Percentiles rank a stretch among this genome's conserved stretches.
phyloP scores from a whole-genome alignment of 371 early-diverging fungal genomes.

The Mucor racemosus region DNA sequence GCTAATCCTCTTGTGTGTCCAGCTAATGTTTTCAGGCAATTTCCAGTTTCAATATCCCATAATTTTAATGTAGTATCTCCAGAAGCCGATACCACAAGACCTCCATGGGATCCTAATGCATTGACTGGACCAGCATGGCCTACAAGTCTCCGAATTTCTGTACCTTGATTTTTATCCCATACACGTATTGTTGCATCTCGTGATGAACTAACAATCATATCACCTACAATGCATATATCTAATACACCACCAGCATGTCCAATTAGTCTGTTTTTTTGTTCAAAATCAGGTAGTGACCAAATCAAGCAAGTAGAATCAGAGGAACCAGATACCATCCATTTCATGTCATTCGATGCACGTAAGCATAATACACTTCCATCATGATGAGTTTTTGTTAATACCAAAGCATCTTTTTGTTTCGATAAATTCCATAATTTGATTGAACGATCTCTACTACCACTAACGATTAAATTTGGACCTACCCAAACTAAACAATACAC shows the following conservation, averaged over 20 bases:
- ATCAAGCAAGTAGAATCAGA: constrained; percentile 86
- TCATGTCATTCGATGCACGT: constrained; percentile 64
- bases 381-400: constrained; percentile 80
- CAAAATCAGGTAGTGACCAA: constrained; percentile 72
- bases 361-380: constrained; percentile 86
- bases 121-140: constrained; percentile 91
- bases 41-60: constrained; percentile 80
- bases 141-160: constrained; percentile 61
- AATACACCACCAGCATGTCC: constrained; percentile 79
- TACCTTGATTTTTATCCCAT: constrained; percentile 67
- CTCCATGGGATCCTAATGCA: constrained; percentile 73
- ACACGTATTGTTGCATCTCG: constrained; percentile 91
- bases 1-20: constrained; percentile 87
- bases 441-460: constrained; percentile 91
- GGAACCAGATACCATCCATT: constrained; percentile 85
- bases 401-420: constrained; percentile 30
- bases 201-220: constrained; percentile 82
- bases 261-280: constrained; percentile 26
- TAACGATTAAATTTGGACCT: constrained; percentile 71
- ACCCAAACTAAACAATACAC: constrained; percentile 86
- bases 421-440: constrained; percentile 79
- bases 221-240: constrained; percentile 72
- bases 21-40: constrained; percentile 60
- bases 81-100: constrained; percentile 78
- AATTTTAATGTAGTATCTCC: constrained; percentile 84